Evolutionary conservation across 306 rosid genomes (phyloP).

Genomic region (Vigna trinervia): DNA sequence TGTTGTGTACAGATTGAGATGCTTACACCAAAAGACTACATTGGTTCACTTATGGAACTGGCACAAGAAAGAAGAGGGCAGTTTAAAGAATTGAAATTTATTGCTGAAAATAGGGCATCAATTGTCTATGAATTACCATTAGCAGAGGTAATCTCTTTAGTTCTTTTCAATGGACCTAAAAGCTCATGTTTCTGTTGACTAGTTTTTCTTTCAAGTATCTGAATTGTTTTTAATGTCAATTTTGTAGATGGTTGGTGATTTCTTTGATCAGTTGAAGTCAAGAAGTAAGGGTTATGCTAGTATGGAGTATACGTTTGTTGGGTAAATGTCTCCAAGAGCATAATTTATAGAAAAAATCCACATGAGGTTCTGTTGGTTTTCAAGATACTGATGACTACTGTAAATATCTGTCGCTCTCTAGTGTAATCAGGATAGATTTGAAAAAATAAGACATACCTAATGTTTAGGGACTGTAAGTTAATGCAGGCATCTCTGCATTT

Average conservation of each 20-base stretch:
- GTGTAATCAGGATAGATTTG: conserved; percentile 17
- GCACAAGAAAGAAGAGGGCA: conserved; percentile 95
- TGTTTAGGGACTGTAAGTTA: conserved; percentile 29
- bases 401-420: neutral
- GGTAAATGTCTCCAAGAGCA: conserved; percentile 60
- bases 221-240: conserved; percentile 42
- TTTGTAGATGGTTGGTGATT: conserved; percentile 79
- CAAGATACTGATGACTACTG: conserved; percentile 1
- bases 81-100: conserved; percentile 90
- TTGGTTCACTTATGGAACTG: conserved; percentile 90
- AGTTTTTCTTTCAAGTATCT: conserved; percentile 36
- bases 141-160: conserved; percentile 69
- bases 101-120: conserved; percentile 85
- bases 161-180: conserved; percentile 31
- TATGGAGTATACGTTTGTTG: conserved; percentile 83
- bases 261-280: conserved; percentile 96
- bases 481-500: neutral
- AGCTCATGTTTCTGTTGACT: conserved; percentile 28
- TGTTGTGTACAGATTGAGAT: conserved; percentile 69
- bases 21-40: conserved; percentile 93
- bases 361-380: conserved; percentile 29
- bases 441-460: conserved; percentile 16
- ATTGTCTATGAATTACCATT: conserved; percentile 76
- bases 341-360: conserved; percentile 33
- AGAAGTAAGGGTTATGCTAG: conserved; percentile 97